Evolutionary conservation across 306 rosid species (phyloP).

Genomic region (cucumber (Cucumis sativus)): Cucumber_9930_V3 NC_026661.2:17078501-17079000

Average conservation of each 20-base stretch:
- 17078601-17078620: not conserved
- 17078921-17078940: too few relatives aligned
- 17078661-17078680: not conserved
- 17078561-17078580: slow-evolving; percentile 7
- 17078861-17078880: not conserved
- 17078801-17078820: not conserved
- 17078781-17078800: slow-evolving; percentile 1
- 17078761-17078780: not conserved
- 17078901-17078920: too few relatives aligned
- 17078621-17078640: slow-evolving; percentile 1
- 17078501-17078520: slow-evolving; percentile 13
- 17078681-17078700: not conserved
- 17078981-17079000: too few relatives aligned
- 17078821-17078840: not conserved
- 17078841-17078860: not conserved
- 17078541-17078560: slow-evolving; percentile 4
- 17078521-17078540: not conserved
- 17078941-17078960: too few relatives aligned
- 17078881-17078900: not conserved
- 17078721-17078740: not conserved
- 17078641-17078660: not conserved
- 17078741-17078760: slow-evolving; percentile 4
- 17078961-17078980: too few relatives aligned
- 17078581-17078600: slow-evolving; percentile 3
- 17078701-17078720: not conserved